Evolutionary conservation across 2,329 filamentous ascomycete species (phyloP).

Genomic region (Dactylellina drechsleri): DNA sequence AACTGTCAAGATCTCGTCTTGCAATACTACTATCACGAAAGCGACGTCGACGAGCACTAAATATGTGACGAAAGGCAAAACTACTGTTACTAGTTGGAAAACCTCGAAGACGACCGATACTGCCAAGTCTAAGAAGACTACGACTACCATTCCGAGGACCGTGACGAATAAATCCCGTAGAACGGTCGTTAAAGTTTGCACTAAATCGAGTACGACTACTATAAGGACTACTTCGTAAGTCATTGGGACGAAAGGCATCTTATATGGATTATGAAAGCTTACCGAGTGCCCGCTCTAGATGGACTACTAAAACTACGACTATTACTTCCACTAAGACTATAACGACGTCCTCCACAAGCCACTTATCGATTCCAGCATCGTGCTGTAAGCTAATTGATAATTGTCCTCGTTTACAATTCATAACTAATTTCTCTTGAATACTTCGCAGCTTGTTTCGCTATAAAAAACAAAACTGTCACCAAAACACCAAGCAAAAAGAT

Average conservation of each 20-base stretch:
- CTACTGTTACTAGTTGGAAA: constrained; percentile 5
- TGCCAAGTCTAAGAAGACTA: neutral
- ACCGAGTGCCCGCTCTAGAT: neutral
- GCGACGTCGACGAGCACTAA: constrained; percentile 7
- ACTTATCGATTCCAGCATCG: neutral
- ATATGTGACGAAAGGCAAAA: constrained; percentile 11
- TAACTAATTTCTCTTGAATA: neutral
- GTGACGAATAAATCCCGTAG: neutral
- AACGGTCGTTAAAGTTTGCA: neutral
- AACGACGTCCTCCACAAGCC: neutral
- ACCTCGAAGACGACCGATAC: constrained; percentile 7
- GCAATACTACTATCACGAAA: constrained; percentile 10
- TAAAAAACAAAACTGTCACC: neutral
- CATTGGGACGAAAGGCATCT: too few species aligned
- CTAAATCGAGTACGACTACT: neutral
- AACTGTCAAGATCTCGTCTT: constrained; percentile 7
- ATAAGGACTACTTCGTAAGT: constrained; percentile 1
- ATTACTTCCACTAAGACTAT: constrained; percentile 4
- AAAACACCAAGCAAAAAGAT: neutral
- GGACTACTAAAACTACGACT: neutral
- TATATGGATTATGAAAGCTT: too few species aligned
- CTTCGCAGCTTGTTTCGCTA: constrained; percentile 2
- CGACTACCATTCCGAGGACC: neutral
- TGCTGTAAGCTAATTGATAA: neutral
- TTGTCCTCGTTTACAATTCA: too few species aligned